Base-by-base conservation (phyloP, 2,329 filamentous ascomycete genomes). In the Neofusicoccum sp. region DNA sequence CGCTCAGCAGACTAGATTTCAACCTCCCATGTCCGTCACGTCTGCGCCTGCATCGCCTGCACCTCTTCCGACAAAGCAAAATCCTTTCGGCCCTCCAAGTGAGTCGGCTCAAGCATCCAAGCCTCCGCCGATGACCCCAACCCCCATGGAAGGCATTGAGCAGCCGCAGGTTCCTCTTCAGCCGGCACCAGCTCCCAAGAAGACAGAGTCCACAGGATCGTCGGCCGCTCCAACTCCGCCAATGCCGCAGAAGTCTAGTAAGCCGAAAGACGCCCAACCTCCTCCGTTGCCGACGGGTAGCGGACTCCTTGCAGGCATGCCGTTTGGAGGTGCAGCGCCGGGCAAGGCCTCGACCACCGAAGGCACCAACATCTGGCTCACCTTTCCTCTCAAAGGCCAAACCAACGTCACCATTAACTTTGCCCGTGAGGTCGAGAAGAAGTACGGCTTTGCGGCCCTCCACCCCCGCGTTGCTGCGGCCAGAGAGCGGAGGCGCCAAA, bases 381-480 rank as follows among this genome's bases (percentile, higher is more conserved):
- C 89, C 60, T 88, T 99, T 61, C 86, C 90, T 0, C 82, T 99
- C 40, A 85, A 88, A 61, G 90, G 91, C 41, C 87, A 90, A 67
- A 89, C 86, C 36, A 96, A 96, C 73, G 91, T 93, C 66, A 93
- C 96, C 63, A 86, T 99, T 76, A 98, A 98, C 74, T 97, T 98
- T 66, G 93, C 93, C 69, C 90, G 91, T 45, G 82, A 98, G 75
- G 95, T 96, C 9, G 91, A 96, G 75, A 92, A 96, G 65, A 89
- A 89, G 64, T 98, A 97, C 73, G 95, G 95, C 26, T 96, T 93
- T 82, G 92, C 96, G 63, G 95, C 93, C 0, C 82, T 98, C 36
- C 93, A 98, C 72, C 95, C 95, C 31, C 89, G 93, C 6, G 83
- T 96, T 64, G 95, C 95, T 1, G 93, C 93, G 33, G 91, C 95